Base-by-base conservation (phyloP, 164 flowering plant genomes). In the Chimonanthus praecox region DNA sequence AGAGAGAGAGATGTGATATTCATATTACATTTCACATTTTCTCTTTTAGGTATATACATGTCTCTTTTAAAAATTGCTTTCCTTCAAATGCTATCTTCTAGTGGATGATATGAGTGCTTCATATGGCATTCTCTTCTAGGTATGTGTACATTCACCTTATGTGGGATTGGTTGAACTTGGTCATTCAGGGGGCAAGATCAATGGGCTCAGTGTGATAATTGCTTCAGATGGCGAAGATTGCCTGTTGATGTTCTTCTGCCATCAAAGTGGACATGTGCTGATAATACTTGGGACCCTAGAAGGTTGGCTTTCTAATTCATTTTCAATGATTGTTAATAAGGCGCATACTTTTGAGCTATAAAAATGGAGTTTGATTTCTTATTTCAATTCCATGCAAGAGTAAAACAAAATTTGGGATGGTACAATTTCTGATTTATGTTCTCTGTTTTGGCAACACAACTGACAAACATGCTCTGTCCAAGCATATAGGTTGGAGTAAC, bases 131-230 rank as follows among this genome's bases (percentile, higher is more conserved):
- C 64, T 21, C 54, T 43, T 71, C 3, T 71, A 11, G 45, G 65
- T 15, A 15, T n/a, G 70, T 47, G 8, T 68, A 4, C 67, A 43
- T 71, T 54, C 66, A 48, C 49, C 70, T 79, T 64, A 58, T 68
- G 33, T 45, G 65, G 75, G 18, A 69, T 64, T 49, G 67, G n/a
- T 58, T 67, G 50, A 49, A 21, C n/a, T 72, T 51, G 54, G 10
- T 76, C 20, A 69, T 76, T 7, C 88, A 95, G 99, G 82, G 90
- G 79, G 64, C 89, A 84, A 71, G 97, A 89, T 61, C 99, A 93
- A 78, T 92, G 98, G 98, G 92, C 89, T 78, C 97, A 89, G 69
- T 95, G 99, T 82, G 99, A 95, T 85, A 87, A 73, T 76, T 95
- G 99, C 84, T 84, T 77, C 60, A 95, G 88, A 79, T 95, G 98